A percentile compares a stretch with the other conserved stretches of the same genome.
Evolutionary conservation across 129 eudicot species (phyloP).

Genomic region (Artemisia tridentata): DNA sequence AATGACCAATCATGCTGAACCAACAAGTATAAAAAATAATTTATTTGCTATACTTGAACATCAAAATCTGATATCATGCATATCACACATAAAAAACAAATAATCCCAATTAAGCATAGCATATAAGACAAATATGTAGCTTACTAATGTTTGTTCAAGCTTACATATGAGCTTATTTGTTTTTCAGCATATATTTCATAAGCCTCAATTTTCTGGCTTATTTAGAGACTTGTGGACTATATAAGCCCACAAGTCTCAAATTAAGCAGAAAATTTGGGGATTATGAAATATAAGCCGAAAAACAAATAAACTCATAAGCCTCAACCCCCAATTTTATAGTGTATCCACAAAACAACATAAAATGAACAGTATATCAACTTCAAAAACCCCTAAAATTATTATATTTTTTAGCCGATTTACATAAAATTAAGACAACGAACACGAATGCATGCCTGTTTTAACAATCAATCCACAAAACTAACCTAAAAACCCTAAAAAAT

Average conservation of each 20-base stretch:
- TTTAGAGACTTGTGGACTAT: no score
- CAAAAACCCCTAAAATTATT: constrained; percentile 3
- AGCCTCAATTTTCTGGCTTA: no score
- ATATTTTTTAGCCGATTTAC: background rate
- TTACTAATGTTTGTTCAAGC: no score
- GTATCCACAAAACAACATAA: constrained; percentile 8
- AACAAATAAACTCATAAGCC: no score
- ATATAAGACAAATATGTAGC: no score
- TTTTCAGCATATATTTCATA: no score
- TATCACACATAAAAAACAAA: no score
- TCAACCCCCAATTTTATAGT: constrained; percentile 7
- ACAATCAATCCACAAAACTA: constrained; percentile 1
- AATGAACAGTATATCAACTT: constrained; percentile 3
- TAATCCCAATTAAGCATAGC: no score
- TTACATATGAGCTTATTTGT: no score
- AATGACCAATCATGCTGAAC: background rate
- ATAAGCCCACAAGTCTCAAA: no score
- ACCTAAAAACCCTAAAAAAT: background rate
- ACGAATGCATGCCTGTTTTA: constrained; percentile 21
- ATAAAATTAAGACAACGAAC: constrained; percentile 16
- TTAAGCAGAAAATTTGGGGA: no score
- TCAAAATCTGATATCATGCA: background rate
- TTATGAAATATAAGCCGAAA: no score
- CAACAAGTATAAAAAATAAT: background rate
- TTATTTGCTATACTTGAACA: constrained; percentile 1